Percentiles rank a stretch among this genome's conserved stretches.
phyloP scores from a whole-genome alignment of 768 basidiomycete species.

The Calocera viscosa region DNA sequence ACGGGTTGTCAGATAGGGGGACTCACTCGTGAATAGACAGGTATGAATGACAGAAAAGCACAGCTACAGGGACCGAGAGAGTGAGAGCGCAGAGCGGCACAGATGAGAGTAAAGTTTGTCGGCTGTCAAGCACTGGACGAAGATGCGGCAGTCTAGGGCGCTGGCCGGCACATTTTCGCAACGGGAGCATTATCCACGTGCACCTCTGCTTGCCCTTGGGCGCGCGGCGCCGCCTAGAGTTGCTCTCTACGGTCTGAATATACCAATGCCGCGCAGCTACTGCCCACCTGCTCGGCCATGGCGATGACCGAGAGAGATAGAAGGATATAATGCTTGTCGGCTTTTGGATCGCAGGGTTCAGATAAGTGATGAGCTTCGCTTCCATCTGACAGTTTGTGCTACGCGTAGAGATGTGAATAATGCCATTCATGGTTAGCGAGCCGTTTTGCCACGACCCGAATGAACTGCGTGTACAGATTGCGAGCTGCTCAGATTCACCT shows the following conservation, averaged over 20 bases:
- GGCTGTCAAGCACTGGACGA: not conserved
- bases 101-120: not conserved
- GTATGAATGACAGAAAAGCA: not conserved
- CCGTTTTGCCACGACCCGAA: no score
- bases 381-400: not conserved
- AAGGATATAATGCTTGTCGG: conserved; percentile 1
- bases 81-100: no score
- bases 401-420: no score
- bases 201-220: no score
- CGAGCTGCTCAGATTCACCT: no score
- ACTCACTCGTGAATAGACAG: not conserved
- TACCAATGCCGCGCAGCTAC: not conserved
- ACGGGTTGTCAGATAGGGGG: not conserved
- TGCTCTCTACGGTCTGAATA: not conserved
- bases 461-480: no score
- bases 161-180: no score
- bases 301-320: not conserved
- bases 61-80: not conserved
- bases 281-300: not conserved
- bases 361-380: not conserved
- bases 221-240: no score
- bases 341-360: no score
- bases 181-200: no score
- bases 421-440: no score
- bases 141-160: not conserved